These are phyloP conservation scores for Botrytis elliptica DNA, from an alignment of 2,329 filamentous ascomycete species.

Conservation along the genomic window DNA sequence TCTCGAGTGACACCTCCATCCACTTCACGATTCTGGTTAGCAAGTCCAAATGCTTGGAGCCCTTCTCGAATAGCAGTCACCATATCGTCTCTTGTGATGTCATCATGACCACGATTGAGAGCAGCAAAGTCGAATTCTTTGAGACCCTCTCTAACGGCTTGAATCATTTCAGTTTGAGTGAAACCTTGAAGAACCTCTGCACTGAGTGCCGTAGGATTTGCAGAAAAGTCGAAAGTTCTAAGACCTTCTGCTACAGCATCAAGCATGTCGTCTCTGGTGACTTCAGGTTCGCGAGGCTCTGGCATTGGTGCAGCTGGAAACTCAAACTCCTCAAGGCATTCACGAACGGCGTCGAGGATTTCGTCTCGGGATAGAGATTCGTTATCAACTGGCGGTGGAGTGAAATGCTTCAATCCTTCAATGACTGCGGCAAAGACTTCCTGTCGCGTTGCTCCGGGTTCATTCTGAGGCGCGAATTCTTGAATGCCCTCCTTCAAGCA, in stretches of 20 bases:
- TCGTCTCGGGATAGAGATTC: conserved; percentile 77
- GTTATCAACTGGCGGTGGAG: conserved; percentile 68
- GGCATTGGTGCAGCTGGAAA: conserved; percentile 64
- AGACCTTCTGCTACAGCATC: conserved; percentile 63
- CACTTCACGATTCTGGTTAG: conserved; percentile 52
- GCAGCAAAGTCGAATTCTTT: conserved; percentile 73
- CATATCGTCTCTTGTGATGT: conserved; percentile 79
- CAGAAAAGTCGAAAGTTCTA: conserved; percentile 49
- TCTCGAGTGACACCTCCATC: conserved; percentile 58
- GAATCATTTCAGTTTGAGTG: conserved; percentile 80
- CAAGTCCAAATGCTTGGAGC: conserved; percentile 72
- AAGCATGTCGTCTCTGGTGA: conserved; percentile 62
- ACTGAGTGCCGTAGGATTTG: conserved; percentile 30
- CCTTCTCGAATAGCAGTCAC: conserved; percentile 81
- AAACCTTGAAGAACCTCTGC: conserved; percentile 57
- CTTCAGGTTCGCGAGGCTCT: conserved; percentile 52
- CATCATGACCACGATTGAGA: conserved; percentile 68
- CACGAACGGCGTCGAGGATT: conserved; percentile 77
- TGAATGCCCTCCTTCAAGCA: conserved; percentile 84
- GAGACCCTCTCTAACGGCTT: conserved; percentile 80
- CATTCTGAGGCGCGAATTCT: conserved; percentile 58
- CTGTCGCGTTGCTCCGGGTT: conserved; percentile 68
- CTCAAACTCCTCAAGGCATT: conserved; percentile 83
- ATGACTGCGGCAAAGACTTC: conserved; percentile 83
- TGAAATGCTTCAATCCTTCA: conserved; percentile 80